phyloP scores from a whole-genome alignment of 1,284 basidiomycete genomes.

The Lentinula novae-zelandiae region DNA sequence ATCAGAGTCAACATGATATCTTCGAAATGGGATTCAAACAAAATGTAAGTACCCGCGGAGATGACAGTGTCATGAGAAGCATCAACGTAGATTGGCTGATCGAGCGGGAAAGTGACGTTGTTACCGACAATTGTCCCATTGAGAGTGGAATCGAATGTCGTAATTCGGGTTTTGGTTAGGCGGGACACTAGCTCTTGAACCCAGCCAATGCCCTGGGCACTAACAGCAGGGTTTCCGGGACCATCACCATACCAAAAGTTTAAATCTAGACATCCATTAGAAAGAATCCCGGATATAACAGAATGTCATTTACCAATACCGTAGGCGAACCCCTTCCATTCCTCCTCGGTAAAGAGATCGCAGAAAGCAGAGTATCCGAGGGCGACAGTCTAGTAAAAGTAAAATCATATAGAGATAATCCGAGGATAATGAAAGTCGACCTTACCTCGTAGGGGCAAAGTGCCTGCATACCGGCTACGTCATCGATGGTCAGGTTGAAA shows the following conservation, averaged over 20 bases:
- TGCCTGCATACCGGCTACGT: slow-evolving; percentile 45
- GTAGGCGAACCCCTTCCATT: slow-evolving; percentile 66
- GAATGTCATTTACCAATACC: slow-evolving; percentile 27
- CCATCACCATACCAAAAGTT: slow-evolving; percentile 47
- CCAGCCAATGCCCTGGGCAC: slow-evolving; percentile 63
- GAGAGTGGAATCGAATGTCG: slow-evolving; percentile 47
- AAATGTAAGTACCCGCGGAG: slow-evolving; percentile 24
- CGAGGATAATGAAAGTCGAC: slow-evolving; percentile 2
- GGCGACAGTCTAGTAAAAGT: slow-evolving; percentile 50
- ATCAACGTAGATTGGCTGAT: slow-evolving; percentile 58
- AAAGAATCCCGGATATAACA: neutral
- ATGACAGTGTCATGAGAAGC: slow-evolving; percentile 49
- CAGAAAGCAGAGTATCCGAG: slow-evolving; percentile 56
- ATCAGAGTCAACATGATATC: neutral
- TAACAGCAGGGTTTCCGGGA: slow-evolving; percentile 44
- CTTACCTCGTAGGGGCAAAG: slow-evolving; percentile 58
- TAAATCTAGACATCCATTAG: slow-evolving; percentile 24
- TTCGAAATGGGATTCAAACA: slow-evolving; percentile 6
- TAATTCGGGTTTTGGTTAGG: slow-evolving; percentile 45
- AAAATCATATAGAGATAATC: neutral
- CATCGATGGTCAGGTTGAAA: slow-evolving; percentile 42
- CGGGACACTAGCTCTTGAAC: slow-evolving; percentile 53
- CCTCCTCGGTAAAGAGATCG: slow-evolving; percentile 58
- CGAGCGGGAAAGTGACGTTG: slow-evolving; percentile 54
- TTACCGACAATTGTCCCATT: slow-evolving; percentile 55